Percentiles rank a stretch among this genome's conserved stretches.
These are phyloP conservation scores for Helicocarpus griseus DNA, from an alignment of 2,329 filamentous ascomycete genomes.

Conservation along the genomic window DNA sequence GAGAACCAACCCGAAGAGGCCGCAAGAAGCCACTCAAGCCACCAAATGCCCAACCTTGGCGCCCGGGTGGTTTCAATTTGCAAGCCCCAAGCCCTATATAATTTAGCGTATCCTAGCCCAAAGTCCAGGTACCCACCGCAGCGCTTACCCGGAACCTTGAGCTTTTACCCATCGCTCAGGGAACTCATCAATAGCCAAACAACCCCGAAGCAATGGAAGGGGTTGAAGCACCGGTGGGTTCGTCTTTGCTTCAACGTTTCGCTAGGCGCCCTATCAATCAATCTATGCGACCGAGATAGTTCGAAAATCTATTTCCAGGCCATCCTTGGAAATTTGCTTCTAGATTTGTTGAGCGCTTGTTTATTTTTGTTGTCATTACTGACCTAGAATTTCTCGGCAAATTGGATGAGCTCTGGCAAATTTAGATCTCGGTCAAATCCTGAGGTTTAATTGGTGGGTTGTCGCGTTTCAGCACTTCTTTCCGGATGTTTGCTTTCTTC, in stretches of 20 bases:
- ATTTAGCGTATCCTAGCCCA: neutral
- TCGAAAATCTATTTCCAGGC: neutral
- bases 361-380: too few relatives aligned
- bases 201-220: neutral
- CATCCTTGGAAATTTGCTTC: too few relatives aligned
- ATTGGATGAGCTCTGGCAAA: too few relatives aligned
- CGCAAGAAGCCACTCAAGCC: too few relatives aligned
- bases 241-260: neutral
- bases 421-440: too few relatives aligned
- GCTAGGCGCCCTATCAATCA: neutral
- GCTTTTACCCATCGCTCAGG: neutral
- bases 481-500: neutral
- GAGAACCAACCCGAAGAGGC: neutral
- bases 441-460: too few relatives aligned
- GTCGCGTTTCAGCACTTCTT: neutral
- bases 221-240: neutral
- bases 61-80: neutral
- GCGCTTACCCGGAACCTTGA: neutral
- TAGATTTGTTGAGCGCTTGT: too few relatives aligned
- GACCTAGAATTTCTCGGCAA: too few relatives aligned
- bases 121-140: neutral
- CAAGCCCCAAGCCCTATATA: neutral
- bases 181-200: neutral
- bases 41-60: neutral
- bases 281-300: neutral